Percentiles rank a stretch among this genome's conserved stretches.
Conservation (phyloP, 2,329 filamentous ascomycete genomes). For the Botrytis porri region DNA sequence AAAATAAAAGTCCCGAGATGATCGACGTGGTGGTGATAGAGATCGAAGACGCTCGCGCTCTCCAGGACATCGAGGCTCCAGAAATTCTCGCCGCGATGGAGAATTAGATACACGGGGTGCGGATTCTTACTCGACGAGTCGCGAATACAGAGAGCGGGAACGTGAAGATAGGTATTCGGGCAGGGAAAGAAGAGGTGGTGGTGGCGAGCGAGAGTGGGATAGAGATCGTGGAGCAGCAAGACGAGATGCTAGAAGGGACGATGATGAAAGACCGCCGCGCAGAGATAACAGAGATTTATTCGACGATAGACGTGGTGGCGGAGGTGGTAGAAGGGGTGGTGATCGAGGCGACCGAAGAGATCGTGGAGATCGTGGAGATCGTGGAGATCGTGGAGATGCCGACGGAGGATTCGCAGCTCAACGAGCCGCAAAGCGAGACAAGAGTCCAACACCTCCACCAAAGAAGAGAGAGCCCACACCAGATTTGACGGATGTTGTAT, state of each 20-base stretch:
- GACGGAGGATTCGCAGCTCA: constrained; percentile 48
- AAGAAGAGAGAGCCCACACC: constrained; percentile 96
- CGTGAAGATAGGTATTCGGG: constrained; percentile 87
- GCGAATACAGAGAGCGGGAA: constrained; percentile 88
- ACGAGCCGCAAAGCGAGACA: constrained; percentile 48
- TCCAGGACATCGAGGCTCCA: constrained; percentile 67
- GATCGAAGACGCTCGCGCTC: constrained; percentile 76
- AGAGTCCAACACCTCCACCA: constrained; percentile 73
- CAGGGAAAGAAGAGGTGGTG: constrained; percentile 57
- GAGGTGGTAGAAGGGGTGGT: constrained; percentile 47
- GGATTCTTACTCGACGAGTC: constrained; percentile 91
- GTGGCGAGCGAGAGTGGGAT: constrained; percentile 75
- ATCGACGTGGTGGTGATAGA: constrained; percentile 43
- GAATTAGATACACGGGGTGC: constrained; percentile 46
- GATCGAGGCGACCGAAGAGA: constrained; percentile 43
- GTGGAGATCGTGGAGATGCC: constrained; percentile 42
- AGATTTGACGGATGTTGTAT: constrained; percentile 82
- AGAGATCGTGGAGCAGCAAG: constrained; percentile 61
- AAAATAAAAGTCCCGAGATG: constrained; percentile 38
- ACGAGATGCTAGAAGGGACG: constrained; percentile 62
- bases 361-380: constrained; percentile 43
- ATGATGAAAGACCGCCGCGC: constrained; percentile 57
- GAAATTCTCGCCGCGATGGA: constrained; percentile 65
- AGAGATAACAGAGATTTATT: constrained; percentile 57
- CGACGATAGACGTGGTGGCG: constrained; percentile 55